Evolutionary conservation across 176 grass and related monocot genomes (phyloP), one percentile per base, ranked within the genome.

Genomic region (Lolium perenne): DNA sequence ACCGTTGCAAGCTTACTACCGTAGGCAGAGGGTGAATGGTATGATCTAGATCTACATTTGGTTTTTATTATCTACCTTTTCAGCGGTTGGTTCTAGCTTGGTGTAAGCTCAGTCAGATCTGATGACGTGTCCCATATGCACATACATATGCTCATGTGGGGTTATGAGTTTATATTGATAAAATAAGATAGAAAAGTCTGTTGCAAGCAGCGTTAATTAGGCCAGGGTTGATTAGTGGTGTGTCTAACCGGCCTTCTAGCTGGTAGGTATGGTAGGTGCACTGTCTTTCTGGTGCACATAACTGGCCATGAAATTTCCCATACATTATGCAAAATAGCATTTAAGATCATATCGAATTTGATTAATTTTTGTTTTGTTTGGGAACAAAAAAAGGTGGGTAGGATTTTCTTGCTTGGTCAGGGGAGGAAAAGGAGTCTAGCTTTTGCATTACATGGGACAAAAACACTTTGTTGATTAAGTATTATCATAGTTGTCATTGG

Each of bases 1-100:
- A 9, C 12, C 46, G 26, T 50, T 49, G 7, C 32, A 35, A 35
- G 32, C 21, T 23, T 38, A 18, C 15, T 21, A 14, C 12, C 6
- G 2, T 25, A 49, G 43, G 15, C 5, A 67, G 64, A 4, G 29
- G 5, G 13, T 67, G 38, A 43, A 7, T 43, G 64, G n/a, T 10
- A 53, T 75, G 72, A 75, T 75, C 48, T 16, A 53, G 72, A 75
- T 75, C 72, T 75, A 53, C 72, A 29, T 29, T 71, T 75, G 47
- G 47, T 53, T 5, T 47, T 10, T 15, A 9, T 75, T 75, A 51
- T 29, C 21, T 2, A 26, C 6, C 72, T 15, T 53, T 18, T 18
- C 15, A 26, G 21, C 41, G 4, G 38, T 45, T 45, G 21, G 69
- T 71, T 32, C 0, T 21, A 53, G 72, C 25, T 26, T 75, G 23